These are phyloP conservation scores for Neoboletus magnificus DNA, from an alignment of 768 basidiomycete genomes.

Conservation along the genomic window DNA sequence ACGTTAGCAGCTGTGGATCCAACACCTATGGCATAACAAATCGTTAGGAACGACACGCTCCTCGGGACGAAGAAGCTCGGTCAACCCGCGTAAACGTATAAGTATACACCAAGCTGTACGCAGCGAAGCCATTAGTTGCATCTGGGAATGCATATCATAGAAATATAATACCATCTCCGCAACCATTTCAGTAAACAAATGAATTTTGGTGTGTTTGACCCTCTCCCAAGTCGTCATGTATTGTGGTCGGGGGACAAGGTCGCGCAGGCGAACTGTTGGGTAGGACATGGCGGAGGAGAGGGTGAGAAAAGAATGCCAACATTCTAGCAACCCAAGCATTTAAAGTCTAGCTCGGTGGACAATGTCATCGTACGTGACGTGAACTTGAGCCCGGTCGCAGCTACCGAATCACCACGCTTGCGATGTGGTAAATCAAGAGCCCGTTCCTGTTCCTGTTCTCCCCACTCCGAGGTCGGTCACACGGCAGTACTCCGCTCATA, in stretches of 20 bases:
- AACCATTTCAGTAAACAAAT: constrained; percentile 55
- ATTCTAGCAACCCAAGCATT: neutral
- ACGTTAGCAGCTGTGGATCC: constrained; percentile 52
- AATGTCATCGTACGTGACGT: neutral
- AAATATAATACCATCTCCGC: constrained; percentile 50
- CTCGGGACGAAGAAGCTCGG: neutral
- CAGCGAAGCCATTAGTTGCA: constrained; percentile 3
- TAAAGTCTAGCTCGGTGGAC: neutral
- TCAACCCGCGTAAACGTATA: constrained; percentile 53
- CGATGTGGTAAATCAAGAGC: neutral
- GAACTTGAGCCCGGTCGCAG: neutral
- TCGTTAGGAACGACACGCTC: neutral
- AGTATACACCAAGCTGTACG: constrained; percentile 56
- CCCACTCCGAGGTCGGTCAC: neutral
- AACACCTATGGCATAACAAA: constrained; percentile 37
- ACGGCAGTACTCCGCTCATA: neutral
- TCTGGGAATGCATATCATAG: neutral
- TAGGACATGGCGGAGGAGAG: constrained; percentile 16
- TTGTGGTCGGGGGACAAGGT: constrained; percentile 38
- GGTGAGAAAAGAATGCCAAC: neutral
- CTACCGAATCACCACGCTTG: neutral
- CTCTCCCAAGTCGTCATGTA: constrained; percentile 50
- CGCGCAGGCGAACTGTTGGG: constrained; percentile 37
- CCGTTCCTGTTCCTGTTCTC: constrained; percentile 6
- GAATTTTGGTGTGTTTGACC: constrained; percentile 42